Evolutionary conservation across 495 filamentous ascomycete genomes (phyloP).

Genomic region (Articulospora tetracladia): DNA sequence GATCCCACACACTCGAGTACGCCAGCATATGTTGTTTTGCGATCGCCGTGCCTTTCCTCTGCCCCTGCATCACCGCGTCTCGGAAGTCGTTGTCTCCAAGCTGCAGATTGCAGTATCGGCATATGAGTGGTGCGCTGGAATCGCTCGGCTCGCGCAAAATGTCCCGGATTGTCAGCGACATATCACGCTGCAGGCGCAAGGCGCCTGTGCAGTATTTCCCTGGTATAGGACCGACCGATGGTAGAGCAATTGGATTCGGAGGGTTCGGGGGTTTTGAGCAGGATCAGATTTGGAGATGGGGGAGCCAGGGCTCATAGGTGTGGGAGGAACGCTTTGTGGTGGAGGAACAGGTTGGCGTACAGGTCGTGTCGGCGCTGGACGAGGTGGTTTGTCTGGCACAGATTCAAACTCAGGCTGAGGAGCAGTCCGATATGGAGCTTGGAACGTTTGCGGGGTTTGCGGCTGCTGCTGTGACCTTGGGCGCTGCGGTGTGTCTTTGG

Average conservation of each 20-base stretch:
- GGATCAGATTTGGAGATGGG: background rate
- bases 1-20: background rate
- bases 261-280: background rate
- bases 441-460: background rate
- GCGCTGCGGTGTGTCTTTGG: background rate
- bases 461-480: background rate
- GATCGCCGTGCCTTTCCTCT: background rate
- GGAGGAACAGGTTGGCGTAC: background rate
- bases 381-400: background rate
- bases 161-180: background rate
- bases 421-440: background rate
- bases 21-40: background rate
- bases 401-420: background rate
- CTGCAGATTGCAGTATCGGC: background rate
- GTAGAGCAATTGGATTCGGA: background rate
- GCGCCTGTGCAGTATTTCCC: background rate
- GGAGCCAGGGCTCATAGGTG: background rate
- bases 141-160: background rate
- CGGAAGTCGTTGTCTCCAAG: background rate
- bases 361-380: background rate
- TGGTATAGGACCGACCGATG: background rate
- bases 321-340: background rate
- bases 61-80: background rate
- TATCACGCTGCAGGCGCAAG: background rate
- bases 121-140: background rate